Conservation (phyloP, 1,284 basidiomycete genomes). For the Apiotrichum gracile region DNA sequence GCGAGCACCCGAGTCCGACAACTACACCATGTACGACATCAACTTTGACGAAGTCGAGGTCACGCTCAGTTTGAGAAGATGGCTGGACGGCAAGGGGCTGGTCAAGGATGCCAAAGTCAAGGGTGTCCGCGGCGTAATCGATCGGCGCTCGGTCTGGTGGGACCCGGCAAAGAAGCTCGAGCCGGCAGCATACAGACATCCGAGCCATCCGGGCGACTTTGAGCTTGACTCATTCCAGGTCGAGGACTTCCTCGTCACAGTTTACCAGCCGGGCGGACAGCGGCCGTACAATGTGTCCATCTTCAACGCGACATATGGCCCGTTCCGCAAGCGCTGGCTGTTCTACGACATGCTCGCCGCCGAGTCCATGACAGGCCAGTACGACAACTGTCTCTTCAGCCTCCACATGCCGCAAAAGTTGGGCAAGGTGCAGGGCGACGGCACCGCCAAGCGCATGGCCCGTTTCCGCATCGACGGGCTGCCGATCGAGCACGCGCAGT, state of each 20-base stretch:
- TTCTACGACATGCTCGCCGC: conserved; percentile 90
- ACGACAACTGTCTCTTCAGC: conserved; percentile 96
- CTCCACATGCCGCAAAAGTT: conserved; percentile 95
- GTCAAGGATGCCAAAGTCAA: conserved; percentile 85
- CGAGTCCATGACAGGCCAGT: conserved; percentile 92
- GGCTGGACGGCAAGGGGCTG: conserved; percentile 94
- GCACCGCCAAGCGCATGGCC: conserved; percentile 83
- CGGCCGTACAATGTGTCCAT: conserved; percentile 92
- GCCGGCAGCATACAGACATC: conserved; percentile 73
- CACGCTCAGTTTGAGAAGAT: conserved; percentile 82
- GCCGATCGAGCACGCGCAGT: conserved; percentile 92
- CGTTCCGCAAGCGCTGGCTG: conserved; percentile 86
- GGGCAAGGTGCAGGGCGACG: conserved; percentile 61
- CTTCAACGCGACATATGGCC: conserved; percentile 83
- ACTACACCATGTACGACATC: conserved; percentile 84
- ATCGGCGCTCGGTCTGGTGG: conserved; percentile 83
- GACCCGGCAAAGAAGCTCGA: conserved; percentile 71
- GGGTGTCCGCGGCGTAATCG: conserved; percentile 89
- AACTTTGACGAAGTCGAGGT: conserved; percentile 94
- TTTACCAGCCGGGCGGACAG: conserved; percentile 89
- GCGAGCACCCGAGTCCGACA: conserved; percentile 42
- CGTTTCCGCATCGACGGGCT: conserved; percentile 95
- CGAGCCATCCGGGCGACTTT: conserved; percentile 74
- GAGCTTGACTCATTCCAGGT: conserved; percentile 82
- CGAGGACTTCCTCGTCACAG: conserved; percentile 88